Evolutionary conservation across 2,329 filamentous ascomycete genomes (phyloP).

Genomic region (Neodidymelliopsis sp.): DNA sequence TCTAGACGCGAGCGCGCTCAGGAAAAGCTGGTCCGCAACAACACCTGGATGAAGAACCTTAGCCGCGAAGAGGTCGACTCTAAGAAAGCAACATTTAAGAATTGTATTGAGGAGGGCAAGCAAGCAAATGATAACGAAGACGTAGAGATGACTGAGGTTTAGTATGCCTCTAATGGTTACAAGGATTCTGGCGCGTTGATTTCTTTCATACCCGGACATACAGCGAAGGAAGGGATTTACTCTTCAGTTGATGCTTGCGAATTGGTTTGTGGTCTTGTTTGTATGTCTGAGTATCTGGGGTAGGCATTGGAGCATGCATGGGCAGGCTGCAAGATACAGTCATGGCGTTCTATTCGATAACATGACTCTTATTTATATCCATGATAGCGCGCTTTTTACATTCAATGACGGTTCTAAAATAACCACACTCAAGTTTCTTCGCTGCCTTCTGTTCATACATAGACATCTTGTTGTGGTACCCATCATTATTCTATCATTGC

Average conservation of each 20-base stretch:
- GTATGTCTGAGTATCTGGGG: constrained; percentile 11
- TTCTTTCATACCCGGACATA: constrained; percentile 6
- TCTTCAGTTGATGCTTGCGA: constrained; percentile 1
- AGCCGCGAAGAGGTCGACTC: constrained; percentile 57
- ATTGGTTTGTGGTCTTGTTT: constrained; percentile 2
- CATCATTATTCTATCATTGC: no score
- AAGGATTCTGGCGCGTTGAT: constrained; percentile 9
- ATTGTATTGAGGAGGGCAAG: constrained; percentile 37
- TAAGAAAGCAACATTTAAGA: constrained; percentile 48
- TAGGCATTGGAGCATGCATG: constrained; percentile 13
- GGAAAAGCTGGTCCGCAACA: constrained; percentile 55
- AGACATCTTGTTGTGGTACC: no score
- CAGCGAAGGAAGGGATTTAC: not conserved
- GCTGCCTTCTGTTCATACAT: no score
- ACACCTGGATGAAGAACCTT: constrained; percentile 56
- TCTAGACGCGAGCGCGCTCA: constrained; percentile 47
- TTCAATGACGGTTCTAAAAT: no score
- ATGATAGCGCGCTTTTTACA: not conserved
- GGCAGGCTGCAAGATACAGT: constrained; percentile 10
- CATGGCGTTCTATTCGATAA: constrained; percentile 10
- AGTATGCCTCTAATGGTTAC: constrained; percentile 1
- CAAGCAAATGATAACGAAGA: constrained; percentile 33
- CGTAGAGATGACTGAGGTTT: constrained; percentile 44
- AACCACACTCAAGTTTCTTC: no score
- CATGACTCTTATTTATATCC: constrained; percentile 2